Evolutionary conservation across 176 grass and related monocot genomes (phyloP), one percentile per base, ranked within the genome.

Genomic region (Rhynchospora tenuis): DNA sequence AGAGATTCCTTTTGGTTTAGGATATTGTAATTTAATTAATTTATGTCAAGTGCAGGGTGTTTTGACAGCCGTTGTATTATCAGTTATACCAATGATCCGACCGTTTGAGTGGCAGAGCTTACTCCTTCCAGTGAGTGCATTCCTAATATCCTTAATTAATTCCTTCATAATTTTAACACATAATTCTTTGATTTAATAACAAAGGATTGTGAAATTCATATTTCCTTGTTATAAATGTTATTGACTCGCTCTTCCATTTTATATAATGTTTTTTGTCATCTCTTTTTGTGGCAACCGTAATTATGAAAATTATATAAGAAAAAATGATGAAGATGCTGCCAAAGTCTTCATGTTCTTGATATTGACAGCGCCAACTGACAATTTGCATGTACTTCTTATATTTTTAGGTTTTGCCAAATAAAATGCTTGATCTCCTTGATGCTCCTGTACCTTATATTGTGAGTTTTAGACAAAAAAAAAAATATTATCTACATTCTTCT

Each of bases 31-130:
- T 85, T 90, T 46, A 70, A 79, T 80, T 60, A 58, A 62, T 82
- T 66, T 82, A 19, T 64, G 29, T 77, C 81, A 85, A 90, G 64
- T 91, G 91, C 88, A 98, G 96, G 96, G 96, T 83, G 82, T 98
- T 66, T 79, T 98, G 55, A 95, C 96, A 87, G 93, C 96, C 15
- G 90, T 98, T 82, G 88, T 98, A 33, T 86, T 98, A 58, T 98
- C 96, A 47, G 50, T 95, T 84, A 91, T 95, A 86, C 96, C 96
- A 4, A 98, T 95, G 89, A 90, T 98, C 66, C 88, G 96, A 83
- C 96, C 96, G 56, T 98, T 98, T 86, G 90, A 95, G 64, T 98
- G 96, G 96, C 96, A 98, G 84, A 93, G 96, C 86, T 93, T 98
- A 79, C 83, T 98, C 73, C 96, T 98, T 91, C 96, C 96, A 20